A percentile compares a stretch with the other conserved stretches of the same genome.
phyloP scores from a whole-genome alignment of 495 filamentous ascomycete species.

The Paragyromitra xinjiangensis region DNA sequence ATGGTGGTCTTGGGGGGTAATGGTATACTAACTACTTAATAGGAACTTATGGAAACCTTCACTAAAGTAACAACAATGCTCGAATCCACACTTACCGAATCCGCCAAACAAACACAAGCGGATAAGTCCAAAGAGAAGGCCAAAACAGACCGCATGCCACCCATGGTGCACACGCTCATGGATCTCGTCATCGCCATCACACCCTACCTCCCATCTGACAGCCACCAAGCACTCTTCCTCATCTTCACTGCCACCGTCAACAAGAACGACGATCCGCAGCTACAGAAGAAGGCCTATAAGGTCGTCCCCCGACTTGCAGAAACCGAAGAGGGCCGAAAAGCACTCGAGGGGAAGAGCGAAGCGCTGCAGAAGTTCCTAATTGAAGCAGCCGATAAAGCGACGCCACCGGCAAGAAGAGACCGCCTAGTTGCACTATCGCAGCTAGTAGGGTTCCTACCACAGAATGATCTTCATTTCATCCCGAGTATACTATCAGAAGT shows the following conservation, averaged over 20 bases:
- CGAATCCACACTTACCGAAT: conserved; percentile 74
- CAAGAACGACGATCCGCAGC: conserved; percentile 80
- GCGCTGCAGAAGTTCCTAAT: conserved; percentile 85
- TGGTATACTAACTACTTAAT: conserved; percentile 53
- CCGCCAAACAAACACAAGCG: conserved; percentile 62
- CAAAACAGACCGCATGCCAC: conserved; percentile 77
- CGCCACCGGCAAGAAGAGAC: conserved; percentile 79
- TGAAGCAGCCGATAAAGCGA: conserved; percentile 77
- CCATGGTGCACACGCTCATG: conserved; percentile 93
- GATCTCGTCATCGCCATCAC: conserved; percentile 95
- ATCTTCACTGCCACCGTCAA: conserved; percentile 83
- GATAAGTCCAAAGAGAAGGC: conserved; percentile 71
- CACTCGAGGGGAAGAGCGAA: conserved; percentile 72
- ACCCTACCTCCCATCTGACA: conserved; percentile 84
- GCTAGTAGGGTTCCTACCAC: conserved; percentile 78
- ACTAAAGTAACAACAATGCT: conserved; percentile 83
- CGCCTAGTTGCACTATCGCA: conserved; percentile 82
- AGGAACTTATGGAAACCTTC: conserved; percentile 88
- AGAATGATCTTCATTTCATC: conserved; percentile 84
- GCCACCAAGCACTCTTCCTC: conserved; percentile 80
- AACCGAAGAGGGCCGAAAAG: conserved; percentile 74
- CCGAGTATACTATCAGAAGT: conserved; percentile 90
- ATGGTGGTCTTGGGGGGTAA: background rate
- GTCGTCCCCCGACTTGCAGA: conserved; percentile 87
- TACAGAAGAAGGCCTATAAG: conserved; percentile 99